Base-by-base conservation (phyloP, 768 basidiomycete species). In the Suillus lakei region DNA sequence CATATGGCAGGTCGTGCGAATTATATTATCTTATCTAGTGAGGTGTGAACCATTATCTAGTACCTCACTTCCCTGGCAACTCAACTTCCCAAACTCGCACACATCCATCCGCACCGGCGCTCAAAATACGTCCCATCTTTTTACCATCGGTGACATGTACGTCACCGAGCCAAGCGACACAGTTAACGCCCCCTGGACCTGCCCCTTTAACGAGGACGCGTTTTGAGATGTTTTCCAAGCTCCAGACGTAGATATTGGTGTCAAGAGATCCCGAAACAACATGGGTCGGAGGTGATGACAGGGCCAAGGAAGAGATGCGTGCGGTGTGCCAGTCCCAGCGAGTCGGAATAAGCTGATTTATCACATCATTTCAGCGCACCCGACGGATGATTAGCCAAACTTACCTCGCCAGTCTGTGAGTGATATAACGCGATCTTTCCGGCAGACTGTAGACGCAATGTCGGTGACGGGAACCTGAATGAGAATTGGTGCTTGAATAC, bases 241-340 rank as follows among this genome's bases (percentile, higher is more conserved):
- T 89, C 88, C 93, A 98, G 30, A 98, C 79, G 72, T 95, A 98
- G 5, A 97, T 87, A 69, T 95, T 87, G 36, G 96, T 96, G 75
- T 99, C 97, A n/a, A 97, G 83, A 23, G 95, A 93, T 13, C 91
- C 95, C 5, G 95, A 95, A 13, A 89, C 96, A 67, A 92, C 86
- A 72, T 96, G 88, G 66, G 83, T 83, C 8, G 89, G 88, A 7
- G 86, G 69, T 8, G 91, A 88, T 88, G 92, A 96, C 2, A 86
- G 80, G 21, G 62, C 66, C 12, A 99, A 83, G 12, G 92, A 87
- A 69, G 90, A 86, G 66, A 98, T 86, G 34, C 93, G 89, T 0
- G 88, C 93, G 10, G 89, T 83, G 79, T 99, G 97, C 81, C 90
- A 88, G 9, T 91, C 86, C 97, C 97, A 98, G 63, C 88, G 87